Conservation (phyloP, 202 grass and related monocot species). For the Dendrocalamus latiflorus region DNA sequence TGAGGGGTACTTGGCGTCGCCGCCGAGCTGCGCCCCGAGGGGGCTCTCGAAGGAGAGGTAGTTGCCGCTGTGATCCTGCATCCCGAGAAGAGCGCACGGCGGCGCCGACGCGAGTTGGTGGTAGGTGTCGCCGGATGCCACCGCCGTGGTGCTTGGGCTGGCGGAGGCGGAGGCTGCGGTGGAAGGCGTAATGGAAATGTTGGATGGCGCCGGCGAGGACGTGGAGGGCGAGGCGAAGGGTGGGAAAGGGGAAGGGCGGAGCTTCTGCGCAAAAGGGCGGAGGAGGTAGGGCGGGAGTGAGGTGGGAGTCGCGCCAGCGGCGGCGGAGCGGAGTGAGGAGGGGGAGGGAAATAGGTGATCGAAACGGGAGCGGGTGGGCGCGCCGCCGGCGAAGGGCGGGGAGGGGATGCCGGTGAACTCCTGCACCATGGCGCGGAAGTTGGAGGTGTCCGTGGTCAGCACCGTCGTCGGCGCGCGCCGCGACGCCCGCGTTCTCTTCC, state of each 20-base stretch:
- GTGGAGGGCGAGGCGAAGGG: not conserved
- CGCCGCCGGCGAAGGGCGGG: conserved; percentile 13
- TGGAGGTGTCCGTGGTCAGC: conserved; percentile 72
- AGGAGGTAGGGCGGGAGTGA: conserved; percentile 29
- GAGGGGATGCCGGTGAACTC: conserved; percentile 89
- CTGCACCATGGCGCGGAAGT: conserved; percentile 98
- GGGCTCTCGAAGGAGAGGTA: conserved; percentile 18
- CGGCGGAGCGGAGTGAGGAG: conserved; percentile 1
- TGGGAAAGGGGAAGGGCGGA: not conserved
- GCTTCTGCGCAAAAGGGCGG: conserved; percentile 41
- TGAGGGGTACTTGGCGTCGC: not conserved
- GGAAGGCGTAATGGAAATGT: not conserved
- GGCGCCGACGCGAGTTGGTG: not conserved
- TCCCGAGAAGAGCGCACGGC: conserved; percentile 17
- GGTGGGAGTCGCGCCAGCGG: not conserved
- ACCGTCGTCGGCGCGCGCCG: conserved; percentile 51
- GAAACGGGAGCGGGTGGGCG: conserved; percentile 2
- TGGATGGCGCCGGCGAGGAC: not conserved
- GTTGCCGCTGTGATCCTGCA: conserved; percentile 5
- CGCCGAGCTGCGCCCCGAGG: not conserved
- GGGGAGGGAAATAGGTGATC: conserved; percentile 35
- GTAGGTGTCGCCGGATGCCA: not conserved
- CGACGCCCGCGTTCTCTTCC: conserved; percentile 49
- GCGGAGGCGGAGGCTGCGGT: not conserved
- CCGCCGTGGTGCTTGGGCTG: not conserved